Evolutionary conservation across 805 yeast genomes (phyloP).

Genomic region (Monosporozyma servazzii): DNA sequence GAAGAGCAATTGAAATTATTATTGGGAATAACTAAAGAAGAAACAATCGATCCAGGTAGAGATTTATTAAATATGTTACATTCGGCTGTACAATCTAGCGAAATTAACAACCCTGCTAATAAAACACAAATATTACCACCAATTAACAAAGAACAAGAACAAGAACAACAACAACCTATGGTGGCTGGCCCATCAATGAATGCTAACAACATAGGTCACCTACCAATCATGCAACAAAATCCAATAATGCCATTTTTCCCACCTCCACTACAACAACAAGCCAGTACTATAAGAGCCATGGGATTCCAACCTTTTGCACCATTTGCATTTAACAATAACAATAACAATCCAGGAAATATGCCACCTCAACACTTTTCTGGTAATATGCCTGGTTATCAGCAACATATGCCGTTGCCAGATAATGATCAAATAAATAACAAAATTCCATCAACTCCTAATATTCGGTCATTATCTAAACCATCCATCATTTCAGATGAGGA

Average conservation of each 20-base stretch:
- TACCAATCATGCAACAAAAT: slow-evolving; percentile 4
- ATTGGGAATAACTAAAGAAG: slow-evolving; percentile 45
- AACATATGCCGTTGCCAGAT: slow-evolving; percentile 7
- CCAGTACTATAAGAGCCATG: slow-evolving; percentile 3
- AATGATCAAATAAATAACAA: not conserved
- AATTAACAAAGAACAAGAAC: not conserved
- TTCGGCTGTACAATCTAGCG: slow-evolving; percentile 30
- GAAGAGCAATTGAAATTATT: slow-evolving; percentile 55
- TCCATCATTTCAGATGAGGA: slow-evolving; percentile 22
- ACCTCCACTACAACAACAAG: slow-evolving; percentile 8
- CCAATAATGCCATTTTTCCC: slow-evolving; percentile 3
- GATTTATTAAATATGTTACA: slow-evolving; percentile 59
- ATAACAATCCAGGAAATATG: not conserved
- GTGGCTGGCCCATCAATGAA: not conserved
- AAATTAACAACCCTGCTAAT: not conserved
- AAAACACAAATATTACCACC: slow-evolving; percentile 2
- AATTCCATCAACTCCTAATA: slow-evolving; percentile 29
- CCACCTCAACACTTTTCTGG: slow-evolving; percentile 3
- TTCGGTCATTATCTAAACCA: slow-evolving; percentile 33
- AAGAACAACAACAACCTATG: not conserved
- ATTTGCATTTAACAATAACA: slow-evolving; percentile 24
- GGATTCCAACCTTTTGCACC: slow-evolving; percentile 28
- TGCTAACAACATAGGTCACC: slow-evolving; percentile 2
- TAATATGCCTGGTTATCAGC: not conserved
- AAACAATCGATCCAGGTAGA: slow-evolving; percentile 58